phyloP scores from a whole-genome alignment of 805 yeast genomes.

The Lipomyces sp. region DNA sequence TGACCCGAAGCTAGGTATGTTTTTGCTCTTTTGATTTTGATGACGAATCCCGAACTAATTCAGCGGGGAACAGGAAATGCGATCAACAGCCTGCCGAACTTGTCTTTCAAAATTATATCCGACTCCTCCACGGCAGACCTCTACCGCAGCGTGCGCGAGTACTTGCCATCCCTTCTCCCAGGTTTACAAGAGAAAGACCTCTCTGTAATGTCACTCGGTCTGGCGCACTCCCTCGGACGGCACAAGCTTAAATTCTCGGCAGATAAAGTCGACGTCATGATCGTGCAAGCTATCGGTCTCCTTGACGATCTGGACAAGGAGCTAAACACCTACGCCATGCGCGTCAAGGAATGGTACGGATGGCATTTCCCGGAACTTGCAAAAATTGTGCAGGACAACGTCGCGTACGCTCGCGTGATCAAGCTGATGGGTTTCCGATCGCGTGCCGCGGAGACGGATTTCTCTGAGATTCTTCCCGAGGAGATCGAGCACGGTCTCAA shows the following conservation, averaged over 20 bases:
- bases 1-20: conserved; percentile 81
- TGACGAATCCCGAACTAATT: no score
- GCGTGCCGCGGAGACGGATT: conserved; percentile 84
- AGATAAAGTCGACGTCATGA: conserved; percentile 98
- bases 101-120: conserved; percentile 81
- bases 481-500: conserved; percentile 89
- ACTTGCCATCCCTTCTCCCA: conserved; percentile 89
- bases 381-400: conserved; percentile 91
- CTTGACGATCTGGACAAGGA: conserved; percentile 97
- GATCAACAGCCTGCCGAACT: conserved; percentile 82
- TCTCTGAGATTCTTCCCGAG: conserved; percentile 87
- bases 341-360: conserved; percentile 99
- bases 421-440: conserved; percentile 92
- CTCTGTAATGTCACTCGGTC: conserved; percentile 94
- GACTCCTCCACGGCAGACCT: conserved; percentile 94
- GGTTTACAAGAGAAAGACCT: conserved; percentile 83
- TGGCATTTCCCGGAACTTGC: conserved; percentile 99
- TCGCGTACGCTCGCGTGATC: conserved; percentile 92
- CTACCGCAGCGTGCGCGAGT: conserved; percentile 91
- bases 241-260: conserved; percentile 96
- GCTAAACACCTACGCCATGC: conserved; percentile 96
- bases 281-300: conserved; percentile 96
- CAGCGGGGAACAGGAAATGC: conserved; percentile 65
- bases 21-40: not conserved
- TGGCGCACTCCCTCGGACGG: conserved; percentile 98